Base-by-base conservation (phyloP, 352 stramenopile genomes). In the Phytophthora hybrid region DNA sequence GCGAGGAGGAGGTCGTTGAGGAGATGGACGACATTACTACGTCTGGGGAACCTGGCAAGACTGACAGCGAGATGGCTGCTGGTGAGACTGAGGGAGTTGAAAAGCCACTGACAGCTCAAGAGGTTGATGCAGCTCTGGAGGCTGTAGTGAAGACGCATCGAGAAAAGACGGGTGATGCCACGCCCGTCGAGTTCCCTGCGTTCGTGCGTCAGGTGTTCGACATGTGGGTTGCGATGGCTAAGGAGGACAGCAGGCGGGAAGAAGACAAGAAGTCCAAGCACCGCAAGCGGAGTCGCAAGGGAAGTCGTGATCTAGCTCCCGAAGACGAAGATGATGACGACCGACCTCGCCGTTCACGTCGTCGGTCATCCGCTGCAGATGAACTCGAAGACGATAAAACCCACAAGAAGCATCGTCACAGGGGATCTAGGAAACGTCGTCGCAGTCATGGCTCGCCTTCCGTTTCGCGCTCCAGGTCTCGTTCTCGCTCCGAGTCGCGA, bases 201-300 rank as follows among this genome's bases (percentile, higher is more conserved):
- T 79, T 78, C 29, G 78, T 87, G 1, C 78, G 73, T 56, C 73
- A 83, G 8, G 82, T 86, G 41, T 87, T 77, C 54, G 73, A 81
- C 0, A 76, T 89, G 80, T 77, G 83, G 57, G 63, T 85, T 9
- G 70, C 73, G 8, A 18, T 80, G 5, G 71, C 76, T 4, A 83
- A 76, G 57, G 82, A 89, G 69, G 69, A 77, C 5, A 81, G 21
- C 31, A 51, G 29, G 2, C 77, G 63, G 32, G 68, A 82, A 26
- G 39, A 51, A 46, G 66, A 76, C 23, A 82, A n/a, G n/a, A n/a
- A n/a, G n/a, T n/a, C n/a, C n/a, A n/a, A 76, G 23, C 66, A 55
- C 19, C 52, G 46, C 49, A 72, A 76, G 31, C 32, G 71, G 54
- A 71, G 73, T 34, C 62, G 67, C 3, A 77, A 79, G 37, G 75